phyloP scores from a whole-genome alignment of 768 basidiomycete genomes.

The Ramaria rubella region DNA sequence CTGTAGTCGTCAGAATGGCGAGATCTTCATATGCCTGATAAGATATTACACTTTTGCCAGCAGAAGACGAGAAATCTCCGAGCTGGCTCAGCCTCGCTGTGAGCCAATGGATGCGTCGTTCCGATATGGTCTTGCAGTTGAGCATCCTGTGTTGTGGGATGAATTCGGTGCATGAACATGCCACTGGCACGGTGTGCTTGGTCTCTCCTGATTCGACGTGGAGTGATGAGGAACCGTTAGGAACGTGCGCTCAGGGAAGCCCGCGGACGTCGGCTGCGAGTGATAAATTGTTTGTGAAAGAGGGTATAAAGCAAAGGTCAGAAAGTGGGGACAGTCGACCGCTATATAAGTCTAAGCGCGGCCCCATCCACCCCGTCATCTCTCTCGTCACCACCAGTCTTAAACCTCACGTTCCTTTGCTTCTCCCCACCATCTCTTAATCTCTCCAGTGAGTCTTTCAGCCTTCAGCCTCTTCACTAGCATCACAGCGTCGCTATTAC shows the following conservation, averaged over 20 bases:
- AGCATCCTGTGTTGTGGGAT: no score
- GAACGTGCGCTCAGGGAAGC: neutral
- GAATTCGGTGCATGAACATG: no score
- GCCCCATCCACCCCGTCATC: neutral
- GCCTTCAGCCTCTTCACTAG: conserved; percentile 10
- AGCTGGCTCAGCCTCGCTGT: no score
- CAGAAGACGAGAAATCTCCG: no score
- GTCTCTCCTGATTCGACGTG: no score
- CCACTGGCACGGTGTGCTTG: neutral
- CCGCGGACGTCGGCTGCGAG: neutral
- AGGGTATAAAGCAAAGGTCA: neutral
- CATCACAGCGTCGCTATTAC: conserved; percentile 10
- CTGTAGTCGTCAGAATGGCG: no score
- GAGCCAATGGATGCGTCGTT: no score
- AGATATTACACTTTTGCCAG: no score
- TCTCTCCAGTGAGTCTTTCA: neutral
- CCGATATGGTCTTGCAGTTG: no score
- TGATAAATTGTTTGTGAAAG: neutral
- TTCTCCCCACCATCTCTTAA: neutral
- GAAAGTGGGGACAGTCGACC: neutral
- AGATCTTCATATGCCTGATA: no score
- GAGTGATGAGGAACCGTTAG: neutral
- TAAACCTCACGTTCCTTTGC: conserved; percentile 5
- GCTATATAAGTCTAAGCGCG: conserved; percentile 1
- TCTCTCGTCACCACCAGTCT: neutral